Base-by-base conservation (phyloP, 1,284 basidiomycete genomes). In the Malassezia japonica region DNA sequence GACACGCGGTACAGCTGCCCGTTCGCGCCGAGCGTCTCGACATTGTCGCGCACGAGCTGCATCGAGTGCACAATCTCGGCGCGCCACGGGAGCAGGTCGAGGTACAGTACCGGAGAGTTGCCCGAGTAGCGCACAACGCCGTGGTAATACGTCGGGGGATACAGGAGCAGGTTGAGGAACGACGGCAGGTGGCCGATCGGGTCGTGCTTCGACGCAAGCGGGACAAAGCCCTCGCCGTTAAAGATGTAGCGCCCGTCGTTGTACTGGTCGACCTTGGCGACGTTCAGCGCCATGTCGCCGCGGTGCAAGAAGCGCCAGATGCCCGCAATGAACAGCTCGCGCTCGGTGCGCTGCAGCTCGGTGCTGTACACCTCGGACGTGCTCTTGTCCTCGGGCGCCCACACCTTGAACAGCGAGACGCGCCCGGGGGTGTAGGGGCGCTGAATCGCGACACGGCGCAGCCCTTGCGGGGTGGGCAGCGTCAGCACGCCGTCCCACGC, bases 251-350 rank as follows among this genome's bases (percentile, higher is more conserved):
- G 65, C 27, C 69, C 65, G 32, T 58, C 53, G 45, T 70, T 72
- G 31, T 51, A 27, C 36, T 61, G 47, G 33, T 69, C 66, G 9
- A 62, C 66, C 4, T 73, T 53, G 0, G 75, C 75, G 18, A 61
- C 59, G 58, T 76, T 74, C 46, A 63, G 60, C 9, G 75, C 70
- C 39, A 76, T 60, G 50, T 76, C 75, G 1, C 75, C 75, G 13
- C 57, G 57, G 52, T 61, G 58, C 7, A 68, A 55, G 21, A 69
- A 55, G 7, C 58, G 55, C 74, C 74, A 75, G 3, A 67, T 44
- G 13, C 73, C 70, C 25, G 67, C 60, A 32, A 64, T 56, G 57
- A 67, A 71, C n/a, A 72, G 63, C 56, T 72, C 66, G 6, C 61
- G 46, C 57, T 72, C 68, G 37, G 65, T 61, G 13, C 57, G 43